phyloP scores from a whole-genome alignment of 208 protist genomes.

The Trypanosomatidae sp. region DNA sequence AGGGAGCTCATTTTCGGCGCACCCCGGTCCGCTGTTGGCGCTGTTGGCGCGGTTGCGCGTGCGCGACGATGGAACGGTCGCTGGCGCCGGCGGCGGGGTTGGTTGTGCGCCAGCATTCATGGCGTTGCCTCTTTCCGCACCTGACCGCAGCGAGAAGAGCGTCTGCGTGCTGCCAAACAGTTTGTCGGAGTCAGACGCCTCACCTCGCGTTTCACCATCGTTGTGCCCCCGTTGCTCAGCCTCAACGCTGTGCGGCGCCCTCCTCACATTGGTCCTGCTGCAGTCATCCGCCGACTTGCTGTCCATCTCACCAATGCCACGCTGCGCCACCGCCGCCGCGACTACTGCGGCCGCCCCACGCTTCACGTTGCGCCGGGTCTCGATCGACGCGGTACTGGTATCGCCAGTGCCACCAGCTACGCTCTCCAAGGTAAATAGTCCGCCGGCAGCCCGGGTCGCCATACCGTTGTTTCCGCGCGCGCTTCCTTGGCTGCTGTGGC shows the following conservation, averaged over 20 bases:
- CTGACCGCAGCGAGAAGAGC: conserved; percentile 14
- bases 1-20: conserved; percentile 11
- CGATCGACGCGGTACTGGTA: background rate
- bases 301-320: background rate
- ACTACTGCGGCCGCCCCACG: background rate
- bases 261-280: background rate
- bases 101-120: background rate
- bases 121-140: background rate
- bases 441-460: background rate
- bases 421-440: background rate
- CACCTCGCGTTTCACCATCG: background rate
- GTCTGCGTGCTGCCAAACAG: conserved; percentile 24
- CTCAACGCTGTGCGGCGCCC: background rate
- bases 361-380: background rate
- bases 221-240: background rate
- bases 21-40: background rate
- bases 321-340: conserved; percentile 1
- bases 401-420: background rate
- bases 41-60: background rate
- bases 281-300: background rate
- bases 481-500: background rate
- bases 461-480: background rate
- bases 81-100: conserved; percentile 1
- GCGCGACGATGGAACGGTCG: conserved; percentile 2
- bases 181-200: background rate